Base-by-base conservation (phyloP, 2,329 filamentous ascomycete species). In the Ophiostoma sp. region DNA sequence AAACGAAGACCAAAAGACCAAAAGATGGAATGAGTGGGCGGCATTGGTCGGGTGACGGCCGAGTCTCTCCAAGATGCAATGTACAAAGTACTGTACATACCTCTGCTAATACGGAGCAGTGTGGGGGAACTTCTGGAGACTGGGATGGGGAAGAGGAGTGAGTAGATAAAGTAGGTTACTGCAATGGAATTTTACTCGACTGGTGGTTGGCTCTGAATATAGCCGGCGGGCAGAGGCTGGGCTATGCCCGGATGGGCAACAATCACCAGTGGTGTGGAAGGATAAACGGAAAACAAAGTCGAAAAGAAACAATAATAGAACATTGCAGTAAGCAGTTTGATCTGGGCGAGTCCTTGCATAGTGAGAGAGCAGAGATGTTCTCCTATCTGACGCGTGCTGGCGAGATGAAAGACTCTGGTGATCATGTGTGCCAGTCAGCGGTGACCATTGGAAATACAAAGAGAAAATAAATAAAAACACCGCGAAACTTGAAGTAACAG, bases 101-200 rank as follows among this genome's bases (percentile, higher is more conserved):
- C 52, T 57, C n/a, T 27, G 39, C 17, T 57, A 35, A 35, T 35
- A 64, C 60, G 60, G 60, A 64, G 60, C 31, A 64, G 31, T 64
- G 60, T 64, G 60, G 60, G 60, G 60, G 60, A 64, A 35, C 31
- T 6, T 27, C 6, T 57, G 52, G 52, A 27, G 52, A 57, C 44
- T n/a, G 44, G 17, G 44, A 57, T 27, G 52, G 52, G 52, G 52
- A 57, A 57, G 52, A 57, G 52, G 52, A 57, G 52, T 15, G 52
- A 57, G 52, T 57, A 57, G 52, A 57, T 27, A 57, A 57, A 57
- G n/a, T 54, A 48, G 20, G 44, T 4, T n/a, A 1, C 27, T 31
- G 27, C 27, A 3, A 31, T 31, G 27, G 27, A 31, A 1, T 31
- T 31, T 31, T 31, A 31, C 27, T 31, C 27, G 27, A 31, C 27